Percentiles rank a stretch among this genome's conserved stretches.
These are phyloP conservation scores for Saprolegnia diclina DNA, from an alignment of 352 stramenopile genomes.

Conservation along the genomic window DNA sequence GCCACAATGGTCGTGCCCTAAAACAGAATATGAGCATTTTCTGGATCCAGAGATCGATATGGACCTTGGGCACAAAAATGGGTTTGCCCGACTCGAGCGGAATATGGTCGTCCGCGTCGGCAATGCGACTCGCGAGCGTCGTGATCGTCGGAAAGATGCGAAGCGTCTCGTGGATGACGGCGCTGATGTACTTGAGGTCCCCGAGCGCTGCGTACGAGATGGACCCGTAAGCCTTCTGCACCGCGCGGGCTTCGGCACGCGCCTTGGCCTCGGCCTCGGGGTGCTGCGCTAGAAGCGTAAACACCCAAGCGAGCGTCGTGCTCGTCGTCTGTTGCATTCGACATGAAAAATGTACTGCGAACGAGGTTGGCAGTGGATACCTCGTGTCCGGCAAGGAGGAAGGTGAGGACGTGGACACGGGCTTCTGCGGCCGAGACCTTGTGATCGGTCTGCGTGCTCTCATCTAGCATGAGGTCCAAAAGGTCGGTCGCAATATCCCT, in stretches of 20 bases:
- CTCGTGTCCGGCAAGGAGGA: conserved; percentile 21
- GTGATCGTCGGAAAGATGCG: conserved; percentile 18
- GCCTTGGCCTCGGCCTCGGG: conserved; percentile 18
- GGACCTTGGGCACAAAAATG: conserved; percentile 22
- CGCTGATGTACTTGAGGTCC: conserved; percentile 21
- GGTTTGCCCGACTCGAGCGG: conserved; percentile 11
- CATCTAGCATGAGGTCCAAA: conserved; percentile 23
- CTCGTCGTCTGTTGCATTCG: conserved; percentile 23
- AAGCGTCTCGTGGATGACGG: conserved; percentile 24
- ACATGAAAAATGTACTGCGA: background rate
- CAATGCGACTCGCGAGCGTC: background rate
- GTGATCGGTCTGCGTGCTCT: conserved; percentile 11
- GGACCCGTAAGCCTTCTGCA: background rate
- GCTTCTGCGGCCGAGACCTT: conserved; percentile 20
- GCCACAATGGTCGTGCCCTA: conserved; percentile 23
- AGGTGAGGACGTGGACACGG: conserved; percentile 23
- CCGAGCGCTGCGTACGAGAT: background rate
- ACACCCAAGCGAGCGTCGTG: conserved; percentile 19
- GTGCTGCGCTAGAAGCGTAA: conserved; percentile 13
- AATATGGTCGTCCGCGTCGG: background rate
- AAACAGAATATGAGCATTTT: background rate
- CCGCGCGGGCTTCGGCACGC: background rate
- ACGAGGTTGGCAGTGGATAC: background rate
- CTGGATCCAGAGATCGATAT: background rate
- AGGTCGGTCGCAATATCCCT: conserved; percentile 3